Evolutionary conservation across 768 basidiomycete genomes (phyloP).

Genomic region (Calocera cornea): DNA sequence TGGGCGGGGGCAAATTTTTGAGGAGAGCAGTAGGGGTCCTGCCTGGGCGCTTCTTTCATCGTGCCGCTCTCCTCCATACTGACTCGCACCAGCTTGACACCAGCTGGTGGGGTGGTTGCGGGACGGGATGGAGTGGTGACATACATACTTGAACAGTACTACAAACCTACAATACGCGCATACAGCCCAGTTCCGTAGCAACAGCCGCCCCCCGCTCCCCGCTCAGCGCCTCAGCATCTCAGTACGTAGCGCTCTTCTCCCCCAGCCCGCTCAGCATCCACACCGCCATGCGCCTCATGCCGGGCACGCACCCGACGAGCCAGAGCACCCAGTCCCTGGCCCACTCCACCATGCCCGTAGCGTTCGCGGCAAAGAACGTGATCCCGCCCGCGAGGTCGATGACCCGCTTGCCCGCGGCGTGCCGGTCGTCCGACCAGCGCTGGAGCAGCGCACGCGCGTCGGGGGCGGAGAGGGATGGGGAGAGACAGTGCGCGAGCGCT

Average conservation of each 20-base stretch:
- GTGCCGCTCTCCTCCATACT: no score
- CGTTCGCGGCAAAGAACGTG: not conserved
- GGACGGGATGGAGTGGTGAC: no score
- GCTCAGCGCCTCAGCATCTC: no score
- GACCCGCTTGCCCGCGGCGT: not conserved
- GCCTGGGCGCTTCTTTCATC: not conserved
- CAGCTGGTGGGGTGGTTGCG: no score
- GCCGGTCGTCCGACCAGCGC: not conserved
- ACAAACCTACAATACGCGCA: no score
- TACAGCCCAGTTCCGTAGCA: no score
- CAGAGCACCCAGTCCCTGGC: not conserved
- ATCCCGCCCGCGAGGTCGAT: not conserved
- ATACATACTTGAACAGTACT: no score
- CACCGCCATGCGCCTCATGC: not conserved
- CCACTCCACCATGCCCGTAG: not conserved
- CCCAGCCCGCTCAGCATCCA: not conserved
- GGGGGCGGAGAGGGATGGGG: not conserved
- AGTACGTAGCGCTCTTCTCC: not conserved
- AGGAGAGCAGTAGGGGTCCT: not conserved
- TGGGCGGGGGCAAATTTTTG: not conserved
- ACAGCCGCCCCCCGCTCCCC: no score
- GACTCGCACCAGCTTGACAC: no score
- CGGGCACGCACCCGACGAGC: not conserved
- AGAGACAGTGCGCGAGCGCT: conserved; percentile 18
- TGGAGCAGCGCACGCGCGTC: not conserved